Conservation (phyloP, 2,329 filamentous ascomycete species). For the Dothistroma pini region DNA sequence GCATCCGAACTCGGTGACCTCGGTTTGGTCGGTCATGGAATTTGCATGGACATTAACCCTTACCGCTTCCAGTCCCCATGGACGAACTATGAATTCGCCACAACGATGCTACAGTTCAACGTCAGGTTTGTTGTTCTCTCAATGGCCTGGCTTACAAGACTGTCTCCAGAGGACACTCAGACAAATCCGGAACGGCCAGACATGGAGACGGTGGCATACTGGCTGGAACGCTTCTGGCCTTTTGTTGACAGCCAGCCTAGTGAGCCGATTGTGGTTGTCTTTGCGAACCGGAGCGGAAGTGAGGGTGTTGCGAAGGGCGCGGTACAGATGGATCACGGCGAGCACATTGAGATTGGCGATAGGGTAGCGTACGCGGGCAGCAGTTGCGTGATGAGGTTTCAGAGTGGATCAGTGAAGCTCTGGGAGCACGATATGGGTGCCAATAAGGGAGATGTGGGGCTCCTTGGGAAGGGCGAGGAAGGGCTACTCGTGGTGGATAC, state of each 20-base stretch:
- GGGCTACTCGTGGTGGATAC: conserved; percentile 67
- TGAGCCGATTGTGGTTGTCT: conserved; percentile 63
- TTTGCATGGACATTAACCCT: conserved; percentile 61
- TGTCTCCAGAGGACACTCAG: conserved; percentile 47
- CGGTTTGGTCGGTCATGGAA: conserved; percentile 42
- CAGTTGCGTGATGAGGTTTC: conserved; percentile 65
- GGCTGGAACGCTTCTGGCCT: conserved; percentile 68
- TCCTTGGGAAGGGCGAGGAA: conserved; percentile 67
- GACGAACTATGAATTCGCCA: conserved; percentile 55
- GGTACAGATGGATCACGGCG: conserved; percentile 30
- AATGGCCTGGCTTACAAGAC: conserved; percentile 72
- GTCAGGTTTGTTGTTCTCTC: conserved; percentile 65
- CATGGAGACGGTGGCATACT: conserved; percentile 70
- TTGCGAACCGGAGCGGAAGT: conserved; percentile 66
- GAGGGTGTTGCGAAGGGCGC: conserved; percentile 43
- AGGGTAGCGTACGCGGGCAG: conserved; percentile 67
- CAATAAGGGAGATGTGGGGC: conserved; percentile 28
- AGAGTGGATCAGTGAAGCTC: conserved; percentile 61
- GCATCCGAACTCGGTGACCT: conserved; percentile 38
- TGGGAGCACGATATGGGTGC: conserved; percentile 49
- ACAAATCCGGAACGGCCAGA: conserved; percentile 58
- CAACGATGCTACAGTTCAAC: conserved; percentile 53
- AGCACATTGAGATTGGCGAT: conserved; percentile 31
- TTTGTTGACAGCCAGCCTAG: conserved; percentile 38
- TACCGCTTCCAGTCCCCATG: conserved; percentile 59